Base-by-base conservation (phyloP, 345 rosid species). In the Laguncularia racemosa region DNA sequence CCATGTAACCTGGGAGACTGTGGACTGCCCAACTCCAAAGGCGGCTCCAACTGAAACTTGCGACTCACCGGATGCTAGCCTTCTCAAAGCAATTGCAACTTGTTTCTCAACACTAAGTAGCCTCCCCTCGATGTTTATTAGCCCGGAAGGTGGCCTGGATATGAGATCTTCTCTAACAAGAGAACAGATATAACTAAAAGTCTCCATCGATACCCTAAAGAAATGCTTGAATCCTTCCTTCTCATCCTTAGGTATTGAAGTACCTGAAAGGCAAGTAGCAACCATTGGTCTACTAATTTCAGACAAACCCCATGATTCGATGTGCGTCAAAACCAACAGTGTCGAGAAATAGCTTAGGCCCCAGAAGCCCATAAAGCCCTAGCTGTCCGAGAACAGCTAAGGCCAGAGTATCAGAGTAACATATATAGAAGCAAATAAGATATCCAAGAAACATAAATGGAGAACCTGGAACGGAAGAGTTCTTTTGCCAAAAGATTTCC, bases 1-100 rank as follows among this genome's bases (percentile, higher is more conserved):
- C 97, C 99, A 92, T 9, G 97, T 92, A 57, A 89, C 97, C 70
- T 89, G 99, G 53, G 99, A 93, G 48, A 93, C 99, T 0, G 99
- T 93, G 23, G 99, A 93, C 51, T 89, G 99, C 54, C 99, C 97
- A 38, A 89, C 96, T 46, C 97, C 86, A 49, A 92, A 89, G 59
- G 98, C 78, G 28, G 84, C 87, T 17, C 95, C 98, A 3, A 92
- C 93, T 0, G 93, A 92, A 62, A 92, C 98, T 67, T 92, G 98
- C 62, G 98, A 92, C 50, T 92, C 95, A 14, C 98, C 96, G 2
- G 98, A 92, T 3, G 98, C 98, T 59, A 92, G 63, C 70, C 93
- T 79, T 73, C 98, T 72, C 0, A 89, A 67, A 52, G 98, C 92
- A 51, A 91, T 91, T 14, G 98, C 98, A 49, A 88, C 98, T 70